These are phyloP conservation scores for Yamadazyma phyllophila DNA, from an alignment of 805 yeast genomes.

Conservation along the genomic window DNA sequence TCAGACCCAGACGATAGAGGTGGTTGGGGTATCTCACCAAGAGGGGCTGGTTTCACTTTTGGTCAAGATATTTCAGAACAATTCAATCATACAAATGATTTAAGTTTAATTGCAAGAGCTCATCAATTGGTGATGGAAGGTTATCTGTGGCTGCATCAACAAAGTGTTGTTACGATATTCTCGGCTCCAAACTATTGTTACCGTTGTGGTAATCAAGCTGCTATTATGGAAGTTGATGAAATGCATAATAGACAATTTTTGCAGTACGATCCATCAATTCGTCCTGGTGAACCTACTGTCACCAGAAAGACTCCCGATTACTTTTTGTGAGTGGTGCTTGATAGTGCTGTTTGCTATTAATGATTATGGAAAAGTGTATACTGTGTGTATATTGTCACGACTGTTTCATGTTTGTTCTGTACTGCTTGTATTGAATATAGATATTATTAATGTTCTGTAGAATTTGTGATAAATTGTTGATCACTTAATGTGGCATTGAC, in stretches of 20 bases:
- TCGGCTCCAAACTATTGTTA: conserved; percentile 96
- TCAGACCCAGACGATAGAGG: conserved; percentile 97
- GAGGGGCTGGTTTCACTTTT: conserved; percentile 98
- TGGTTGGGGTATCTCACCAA: conserved; percentile 96
- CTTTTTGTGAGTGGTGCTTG: conserved; percentile 47
- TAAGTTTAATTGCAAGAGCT: conserved; percentile 86
- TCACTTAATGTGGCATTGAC: no score
- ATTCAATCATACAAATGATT: conserved; percentile 86
- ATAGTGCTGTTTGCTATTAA: background rate
- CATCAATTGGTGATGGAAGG: conserved; percentile 99
- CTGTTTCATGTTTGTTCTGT: conserved; percentile 1
- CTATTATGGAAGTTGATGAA: conserved; percentile 97
- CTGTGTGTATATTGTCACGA: conserved; percentile 1
- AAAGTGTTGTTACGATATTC: conserved; percentile 89
- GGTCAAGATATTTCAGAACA: conserved; percentile 94
- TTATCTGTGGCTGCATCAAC: conserved; percentile 91
- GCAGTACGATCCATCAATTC: conserved; percentile 93
- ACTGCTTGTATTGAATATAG: conserved; percentile 5
- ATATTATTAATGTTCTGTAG: background rate
- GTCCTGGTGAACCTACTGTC: conserved; percentile 98
- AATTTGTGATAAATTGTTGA: background rate
- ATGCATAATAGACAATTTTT: conserved; percentile 85
- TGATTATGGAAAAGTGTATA: background rate
- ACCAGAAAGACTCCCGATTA: conserved; percentile 97
- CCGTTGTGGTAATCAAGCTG: conserved; percentile 97